These are phyloP conservation scores for Ulmus americana DNA, from an alignment of 331 rosid species.

Conservation along the genomic window DNA sequence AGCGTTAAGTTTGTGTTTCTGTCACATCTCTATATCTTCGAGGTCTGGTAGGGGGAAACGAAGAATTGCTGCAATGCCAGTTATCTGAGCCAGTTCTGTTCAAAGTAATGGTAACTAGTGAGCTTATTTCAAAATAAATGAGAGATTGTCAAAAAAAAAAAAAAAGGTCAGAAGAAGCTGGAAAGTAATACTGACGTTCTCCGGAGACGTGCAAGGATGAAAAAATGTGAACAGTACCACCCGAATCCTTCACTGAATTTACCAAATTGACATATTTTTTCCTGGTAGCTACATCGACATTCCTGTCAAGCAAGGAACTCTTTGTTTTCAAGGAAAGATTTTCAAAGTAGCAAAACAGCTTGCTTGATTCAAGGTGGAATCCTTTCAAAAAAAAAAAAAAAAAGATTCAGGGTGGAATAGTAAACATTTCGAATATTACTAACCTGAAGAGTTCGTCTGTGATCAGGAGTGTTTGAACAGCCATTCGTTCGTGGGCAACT, in stretches of 20 bases:
- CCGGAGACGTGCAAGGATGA: constrained; percentile 97
- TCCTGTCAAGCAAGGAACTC: constrained; percentile 47
- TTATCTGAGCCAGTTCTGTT: constrained; percentile 82
- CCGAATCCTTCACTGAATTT: constrained; percentile 68
- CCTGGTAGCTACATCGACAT: constrained; percentile 57
- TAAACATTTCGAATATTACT: constrained; percentile 15
- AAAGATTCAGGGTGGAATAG: background rate
- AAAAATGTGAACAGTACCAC: constrained; percentile 84
- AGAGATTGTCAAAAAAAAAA: background rate
- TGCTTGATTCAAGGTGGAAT: background rate
- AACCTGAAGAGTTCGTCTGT: constrained; percentile 91
- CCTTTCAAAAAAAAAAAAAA: background rate
- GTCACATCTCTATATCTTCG: constrained; percentile 88
- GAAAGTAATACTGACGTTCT: constrained; percentile 64
- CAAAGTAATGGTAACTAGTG: constrained; percentile 13
- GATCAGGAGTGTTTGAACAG: constrained; percentile 81
- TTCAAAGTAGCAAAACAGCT: background rate
- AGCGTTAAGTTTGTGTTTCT: background rate
- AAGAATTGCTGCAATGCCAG: constrained; percentile 88
- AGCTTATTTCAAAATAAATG: constrained; percentile 2
- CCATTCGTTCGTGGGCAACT: constrained; percentile 90
- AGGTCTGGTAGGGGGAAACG: constrained; percentile 95
- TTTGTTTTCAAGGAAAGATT: background rate
- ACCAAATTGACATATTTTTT: constrained; percentile 69
- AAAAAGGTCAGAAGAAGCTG: background rate